phyloP scores from a whole-genome alignment of 805 yeast species.

The Cyberlindnera suaveolens region DNA sequence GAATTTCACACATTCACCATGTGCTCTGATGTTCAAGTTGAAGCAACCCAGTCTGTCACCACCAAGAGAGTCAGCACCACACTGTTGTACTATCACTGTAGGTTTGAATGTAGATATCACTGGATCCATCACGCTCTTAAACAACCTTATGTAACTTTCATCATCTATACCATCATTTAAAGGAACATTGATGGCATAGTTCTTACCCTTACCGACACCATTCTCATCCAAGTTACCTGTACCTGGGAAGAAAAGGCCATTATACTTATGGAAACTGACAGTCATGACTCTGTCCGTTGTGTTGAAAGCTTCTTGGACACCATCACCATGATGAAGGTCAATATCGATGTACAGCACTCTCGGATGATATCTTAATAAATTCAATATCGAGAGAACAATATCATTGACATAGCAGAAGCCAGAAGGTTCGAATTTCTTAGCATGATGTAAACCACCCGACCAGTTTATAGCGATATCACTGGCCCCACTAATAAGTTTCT shows the following conservation, averaged over 20 bases:
- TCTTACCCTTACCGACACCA: conserved; percentile 85
- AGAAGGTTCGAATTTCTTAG: conserved; percentile 88
- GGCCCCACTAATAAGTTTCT: conserved; percentile 76
- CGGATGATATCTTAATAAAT: conserved; percentile 82
- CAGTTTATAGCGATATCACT: conserved; percentile 94
- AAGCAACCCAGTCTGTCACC: conserved; percentile 93
- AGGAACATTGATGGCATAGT: conserved; percentile 88
- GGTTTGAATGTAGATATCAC: conserved; percentile 89
- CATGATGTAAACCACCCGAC: conserved; percentile 97
- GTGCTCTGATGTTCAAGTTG: conserved; percentile 86
- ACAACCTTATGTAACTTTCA: conserved; percentile 66
- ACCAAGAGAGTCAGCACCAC: conserved; percentile 95
- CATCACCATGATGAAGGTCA: conserved; percentile 96
- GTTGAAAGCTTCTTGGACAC: conserved; percentile 96
- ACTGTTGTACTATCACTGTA: conserved; percentile 88
- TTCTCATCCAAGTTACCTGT: conserved; percentile 88
- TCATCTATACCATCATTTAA: conserved; percentile 94
- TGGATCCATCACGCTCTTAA: conserved; percentile 86
- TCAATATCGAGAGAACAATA: conserved; percentile 82
- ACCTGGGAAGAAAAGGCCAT: conserved; percentile 95
- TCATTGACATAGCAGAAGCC: conserved; percentile 96
- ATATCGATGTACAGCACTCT: conserved; percentile 91
- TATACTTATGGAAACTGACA: conserved; percentile 88
- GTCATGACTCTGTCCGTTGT: conserved; percentile 96
- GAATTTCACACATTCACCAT: conserved; percentile 90